Base-by-base conservation (phyloP, 2,329 filamentous ascomycete genomes). In the Colletotrichum lindemuthianum region DNA sequence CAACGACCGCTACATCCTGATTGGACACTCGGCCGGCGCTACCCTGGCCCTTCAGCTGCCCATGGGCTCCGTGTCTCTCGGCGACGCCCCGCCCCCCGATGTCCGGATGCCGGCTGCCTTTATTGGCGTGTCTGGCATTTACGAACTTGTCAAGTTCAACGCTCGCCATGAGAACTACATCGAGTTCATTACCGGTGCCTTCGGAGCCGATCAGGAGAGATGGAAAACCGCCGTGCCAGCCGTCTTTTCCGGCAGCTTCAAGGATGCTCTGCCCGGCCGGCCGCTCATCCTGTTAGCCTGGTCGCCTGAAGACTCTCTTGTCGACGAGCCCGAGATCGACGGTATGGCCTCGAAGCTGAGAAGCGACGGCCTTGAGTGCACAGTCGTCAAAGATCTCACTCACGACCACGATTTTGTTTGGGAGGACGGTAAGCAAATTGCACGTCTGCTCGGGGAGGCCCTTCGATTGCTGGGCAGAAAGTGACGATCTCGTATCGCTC, bases 401-500 rank as follows among this genome's bases (percentile, higher is more conserved):
- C 90, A 87, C 5, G 79, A 79, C 41, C 90, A 93, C 74, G 85
- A 92, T 74, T 83, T 84, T 68, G 78, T 90, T 3, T 91, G 88
- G 87, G 72, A 84, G 72, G 81, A 86, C 63, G 89, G 89, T 13
- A 72, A 73, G 39, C 84, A 88, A 69, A 73, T 91, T 52, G 86
- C 84, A 34, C 76, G 76, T 55, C 74, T 85, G 15, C 72, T 85
- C 45, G 69, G 70, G n/a, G 69, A 74, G 55, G 71, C 74, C 15
- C 49, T 66, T n/a, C 41, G 36, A 8, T 39, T 52, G 39, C 43
- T 66, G 37, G 58, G 43, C 41, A 59, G 50, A 43, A 54, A 24
- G 4, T 65, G 13, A 39, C 8, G 34, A 15, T 11, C 34, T 9
- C 16, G 32, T 44, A 9, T 41, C n/a, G 24, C 24, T 24, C 24